Evolutionary conservation across 768 basidiomycete species (phyloP), one percentile per base, ranked within the genome.

Genomic region (Podaxis mareebaensis): DNA sequence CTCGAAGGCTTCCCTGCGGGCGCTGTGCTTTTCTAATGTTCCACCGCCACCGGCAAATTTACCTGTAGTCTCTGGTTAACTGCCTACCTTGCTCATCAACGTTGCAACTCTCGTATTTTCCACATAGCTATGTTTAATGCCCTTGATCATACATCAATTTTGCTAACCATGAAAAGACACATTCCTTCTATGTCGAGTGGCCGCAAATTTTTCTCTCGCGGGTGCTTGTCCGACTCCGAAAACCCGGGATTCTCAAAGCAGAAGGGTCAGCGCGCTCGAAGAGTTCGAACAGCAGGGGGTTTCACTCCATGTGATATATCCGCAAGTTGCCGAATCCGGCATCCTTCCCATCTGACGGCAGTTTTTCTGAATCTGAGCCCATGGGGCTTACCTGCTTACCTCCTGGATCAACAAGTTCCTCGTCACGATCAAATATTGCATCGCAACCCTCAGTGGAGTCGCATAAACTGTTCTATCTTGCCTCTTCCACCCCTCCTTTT

Each of bases 1-100:
- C 30, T 20, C 40, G 26, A 15, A 30, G 22, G 3, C 53, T 62
- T 53, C 52, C 15, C 20, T 30, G 13, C 44, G 61, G 53, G 53
- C 61, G 61, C 60, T 33, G 42, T 62, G 61, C 39, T 62, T 46
- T 33, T 44, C 30, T 60, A 46, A 62, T 55, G 30, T 48, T 62
- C 61, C 53, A 62, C 17, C 6, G 20, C 53, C 17, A 42, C 42
- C 61, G 53, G 61, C 30, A 62, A 49, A 40, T n/a, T 26, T 22
- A 22, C 44, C 20, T n/a, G 22, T 26, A 26, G 10, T 13, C 57
- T n/a, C 26, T 46, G 42, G n/a, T 58, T 40, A 17, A 36, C 46
- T 55, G 20, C 28, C 24, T 51, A 51, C 22, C 49, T 26, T 13
- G 49, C 22, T 12, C 17, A 36, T 36, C 28, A 30, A 30, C 6